Evolutionary conservation across 1,284 basidiomycete genomes (phyloP).

Genomic region (Heterobasidion occidentale): DNA sequence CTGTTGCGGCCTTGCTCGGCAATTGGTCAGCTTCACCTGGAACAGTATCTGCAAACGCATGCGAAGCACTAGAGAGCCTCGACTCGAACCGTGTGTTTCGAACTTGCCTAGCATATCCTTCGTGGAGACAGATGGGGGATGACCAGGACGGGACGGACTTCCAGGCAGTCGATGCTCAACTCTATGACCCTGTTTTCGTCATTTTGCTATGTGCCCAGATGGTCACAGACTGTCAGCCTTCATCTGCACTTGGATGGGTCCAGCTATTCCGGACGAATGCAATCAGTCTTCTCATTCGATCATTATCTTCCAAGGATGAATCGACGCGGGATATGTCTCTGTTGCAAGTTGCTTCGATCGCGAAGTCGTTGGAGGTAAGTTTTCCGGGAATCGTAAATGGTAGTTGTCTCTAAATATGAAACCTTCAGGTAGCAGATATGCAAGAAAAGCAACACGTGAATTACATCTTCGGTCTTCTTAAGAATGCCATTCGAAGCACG

Average conservation of each 20-base stretch:
- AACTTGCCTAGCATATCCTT: constrained; percentile 70
- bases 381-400: not conserved
- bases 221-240: constrained; percentile 46
- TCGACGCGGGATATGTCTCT: constrained; percentile 52
- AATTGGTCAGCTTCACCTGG: constrained; percentile 48
- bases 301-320: constrained; percentile 62
- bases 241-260: constrained; percentile 73
- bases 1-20: constrained; percentile 51
- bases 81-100: constrained; percentile 65
- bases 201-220: constrained; percentile 61
- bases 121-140: constrained; percentile 34
- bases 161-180: constrained; percentile 23
- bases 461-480: constrained; percentile 70
- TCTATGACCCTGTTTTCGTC: constrained; percentile 84
- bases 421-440: constrained; percentile 52
- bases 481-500: constrained; percentile 41
- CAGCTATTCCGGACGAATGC: constrained; percentile 80
- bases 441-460: constrained; percentile 76
- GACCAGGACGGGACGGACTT: constrained; percentile 21
- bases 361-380: constrained; percentile 48
- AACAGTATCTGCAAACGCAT: constrained; percentile 31
- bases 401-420: not conserved
- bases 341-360: constrained; percentile 45
- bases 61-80: constrained; percentile 66
- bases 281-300: constrained; percentile 67